Percentiles rank a stretch among this genome's conserved stretches.
Evolutionary conservation across 2,329 filamentous ascomycete species (phyloP).

Genomic region (Phaeoacremonium minimum): DNA sequence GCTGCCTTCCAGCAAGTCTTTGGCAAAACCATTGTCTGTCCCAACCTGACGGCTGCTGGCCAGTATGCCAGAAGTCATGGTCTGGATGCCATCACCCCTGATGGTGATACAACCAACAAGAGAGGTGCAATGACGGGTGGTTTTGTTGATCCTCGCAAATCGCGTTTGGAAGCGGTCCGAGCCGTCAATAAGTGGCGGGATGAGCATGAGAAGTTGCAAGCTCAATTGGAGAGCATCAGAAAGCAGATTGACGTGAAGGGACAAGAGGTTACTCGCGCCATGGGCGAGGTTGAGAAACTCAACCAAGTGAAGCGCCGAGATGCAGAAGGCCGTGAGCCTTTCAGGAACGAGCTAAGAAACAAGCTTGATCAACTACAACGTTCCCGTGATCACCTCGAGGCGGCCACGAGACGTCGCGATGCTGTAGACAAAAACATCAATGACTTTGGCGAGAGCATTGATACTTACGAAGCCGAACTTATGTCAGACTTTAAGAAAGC

Average conservation of each 20-base stretch:
- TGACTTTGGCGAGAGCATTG: constrained; percentile 69
- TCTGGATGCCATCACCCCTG: constrained; percentile 87
- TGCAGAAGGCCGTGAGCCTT: constrained; percentile 76
- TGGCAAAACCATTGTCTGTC: constrained; percentile 90
- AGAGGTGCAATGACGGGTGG: constrained; percentile 93
- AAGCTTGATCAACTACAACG: constrained; percentile 73
- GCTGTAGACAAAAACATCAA: constrained; percentile 73
- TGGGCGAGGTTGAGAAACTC: constrained; percentile 77
- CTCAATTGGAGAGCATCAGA: constrained; percentile 61
- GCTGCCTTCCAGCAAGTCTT: constrained; percentile 93
- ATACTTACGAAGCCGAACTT: constrained; percentile 75
- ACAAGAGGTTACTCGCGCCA: constrained; percentile 83
- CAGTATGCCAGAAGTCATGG: constrained; percentile 92
- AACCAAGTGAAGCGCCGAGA: constrained; percentile 74
- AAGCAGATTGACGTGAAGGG: constrained; percentile 72
- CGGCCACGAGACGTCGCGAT: constrained; percentile 59
- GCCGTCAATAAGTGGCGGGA: constrained; percentile 70
- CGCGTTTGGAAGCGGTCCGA: constrained; percentile 80
- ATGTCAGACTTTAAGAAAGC: constrained; percentile 89
- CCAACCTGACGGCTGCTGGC: constrained; percentile 78
- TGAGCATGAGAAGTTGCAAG: constrained; percentile 65
- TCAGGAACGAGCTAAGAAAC: constrained; percentile 70
- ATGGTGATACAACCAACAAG: constrained; percentile 93
- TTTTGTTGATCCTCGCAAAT: constrained; percentile 81
- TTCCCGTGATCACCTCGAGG: constrained; percentile 68